Evolutionary conservation across 1,284 basidiomycete species (phyloP).

Genomic region (Sparassis latifolia): DNA sequence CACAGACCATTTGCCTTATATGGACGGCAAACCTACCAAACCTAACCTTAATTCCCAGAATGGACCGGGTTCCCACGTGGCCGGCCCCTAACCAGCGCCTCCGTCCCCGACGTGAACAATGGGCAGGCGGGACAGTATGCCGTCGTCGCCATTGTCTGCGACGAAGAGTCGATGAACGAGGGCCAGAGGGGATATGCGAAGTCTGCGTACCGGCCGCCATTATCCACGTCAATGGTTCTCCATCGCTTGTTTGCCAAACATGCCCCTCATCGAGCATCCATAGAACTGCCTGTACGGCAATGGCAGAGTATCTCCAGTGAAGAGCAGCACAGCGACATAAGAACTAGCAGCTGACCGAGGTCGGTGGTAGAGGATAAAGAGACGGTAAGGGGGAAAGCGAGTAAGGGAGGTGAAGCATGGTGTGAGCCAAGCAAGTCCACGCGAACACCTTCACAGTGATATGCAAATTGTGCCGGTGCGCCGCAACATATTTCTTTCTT

Average conservation of each 20-base stretch:
- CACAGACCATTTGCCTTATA: conserved; percentile 22
- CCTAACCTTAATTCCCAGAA: conserved; percentile 20
- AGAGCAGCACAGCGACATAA: too few species aligned
- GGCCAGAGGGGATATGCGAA: neutral
- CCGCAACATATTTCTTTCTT: conserved; percentile 7
- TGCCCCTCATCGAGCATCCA: neutral
- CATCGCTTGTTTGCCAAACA: conserved; percentile 4
- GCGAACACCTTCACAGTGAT: conserved; percentile 27
- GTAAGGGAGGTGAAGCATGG: conserved; percentile 10
- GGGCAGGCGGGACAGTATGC: neutral
- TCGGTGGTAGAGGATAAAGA: conserved; percentile 10
- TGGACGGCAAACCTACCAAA: conserved; percentile 16
- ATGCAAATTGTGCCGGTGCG: conserved; percentile 13
- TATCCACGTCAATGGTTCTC: too few species aligned
- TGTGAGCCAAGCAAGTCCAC: conserved; percentile 20
- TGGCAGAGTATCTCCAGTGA: too few species aligned
- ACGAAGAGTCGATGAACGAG: neutral
- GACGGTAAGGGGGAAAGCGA: conserved; percentile 7
- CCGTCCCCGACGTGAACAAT: conserved; percentile 1
- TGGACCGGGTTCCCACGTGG: conserved; percentile 18
- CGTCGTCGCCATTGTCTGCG: conserved; percentile 13
- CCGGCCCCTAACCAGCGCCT: conserved; percentile 16
- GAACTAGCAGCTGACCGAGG: neutral
- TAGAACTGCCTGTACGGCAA: too few species aligned
- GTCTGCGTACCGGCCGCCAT: too few species aligned